Evolutionary conservation across 2,329 filamentous ascomycete species (phyloP), one percentile per base, ranked within the genome.

Genomic region (Penicillium sp.): DNA sequence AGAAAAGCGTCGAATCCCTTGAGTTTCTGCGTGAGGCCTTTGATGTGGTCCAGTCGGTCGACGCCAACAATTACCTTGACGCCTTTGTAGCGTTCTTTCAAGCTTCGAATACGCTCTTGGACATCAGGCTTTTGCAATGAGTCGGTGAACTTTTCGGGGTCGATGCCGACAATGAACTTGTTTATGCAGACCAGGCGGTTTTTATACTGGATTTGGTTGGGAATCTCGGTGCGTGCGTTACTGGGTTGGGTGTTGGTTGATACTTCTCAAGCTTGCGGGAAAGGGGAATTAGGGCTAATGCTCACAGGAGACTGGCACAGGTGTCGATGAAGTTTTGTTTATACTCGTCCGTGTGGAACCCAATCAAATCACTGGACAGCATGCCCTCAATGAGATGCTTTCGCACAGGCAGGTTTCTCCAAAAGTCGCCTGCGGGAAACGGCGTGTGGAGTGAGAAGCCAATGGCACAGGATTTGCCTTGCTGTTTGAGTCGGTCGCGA

Each of bases 321-420:
- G 89, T 92, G 76, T 90, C 93, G 57, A 96, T 79, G 78, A 97
- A 96, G 75, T 97, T 93, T 52, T 91, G 84, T 29, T 91, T 91
- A 69, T 97, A 97, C 77, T 96, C 91, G 77, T 96, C 96, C n/a
- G 93, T 97, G 76, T 97, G 93, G 79, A 97, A 97, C n/a, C 93
- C 93, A 67, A 97, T 89, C 56, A 97, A 79, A 72, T 96, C 93
- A 78, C 91, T 94, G 70, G 93, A 87, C 25, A 97, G 81, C 39
- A 96, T 83, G 45, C 93, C 92, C 49, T 87, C 82, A 33, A 97
- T 82, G 52, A 97, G 86, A 65, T 89, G 86, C 72, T 96, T 90
- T 59, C 92, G 85, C 29, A 97, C 91, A 0, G 93, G 93, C 8
- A 97, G 80, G 60, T 96, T 94, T 60, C 92, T 86, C 80, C 96